These are phyloP conservation scores for Penicillium longicatenatum DNA, from an alignment of 495 filamentous ascomycete species.

Conservation along the genomic window DNA sequence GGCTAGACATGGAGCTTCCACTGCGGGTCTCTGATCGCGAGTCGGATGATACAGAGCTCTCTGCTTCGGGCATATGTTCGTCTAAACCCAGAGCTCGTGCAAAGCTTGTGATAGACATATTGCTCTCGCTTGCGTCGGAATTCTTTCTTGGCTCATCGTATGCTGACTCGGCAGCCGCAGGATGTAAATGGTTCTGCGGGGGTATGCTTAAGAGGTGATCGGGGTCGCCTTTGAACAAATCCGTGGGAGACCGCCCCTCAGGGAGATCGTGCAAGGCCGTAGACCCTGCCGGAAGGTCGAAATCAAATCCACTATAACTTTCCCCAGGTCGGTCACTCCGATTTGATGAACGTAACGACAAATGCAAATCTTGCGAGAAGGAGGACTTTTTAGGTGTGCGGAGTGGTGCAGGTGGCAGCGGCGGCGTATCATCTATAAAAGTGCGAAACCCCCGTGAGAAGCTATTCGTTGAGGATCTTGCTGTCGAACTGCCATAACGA, in stretches of 20 bases:
- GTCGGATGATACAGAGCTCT: conserved; percentile 71
- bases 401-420: conserved; percentile 35
- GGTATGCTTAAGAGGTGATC: conserved; percentile 10
- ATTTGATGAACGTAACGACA: conserved; percentile 26
- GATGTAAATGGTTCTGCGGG: conserved; percentile 21
- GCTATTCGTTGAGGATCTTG: conserved; percentile 45
- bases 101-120: conserved; percentile 42
- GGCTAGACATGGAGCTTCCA: conserved; percentile 71
- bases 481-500: conserved; percentile 39
- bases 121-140: conserved; percentile 38
- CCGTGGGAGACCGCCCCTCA: conserved; percentile 11
- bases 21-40: conserved; percentile 65
- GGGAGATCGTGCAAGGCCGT: conserved; percentile 26
- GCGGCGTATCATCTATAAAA: conserved; percentile 41
- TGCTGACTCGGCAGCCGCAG: conserved; percentile 13
- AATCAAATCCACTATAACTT: conserved; percentile 35
- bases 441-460: conserved; percentile 34
- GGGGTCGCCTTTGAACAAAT: conserved; percentile 6
- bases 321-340: conserved; percentile 24
- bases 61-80: conserved; percentile 45
- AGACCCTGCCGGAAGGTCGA: conserved; percentile 21
- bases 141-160: conserved; percentile 23
- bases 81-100: conserved; percentile 45
- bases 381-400: conserved; percentile 29
- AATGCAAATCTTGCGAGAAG: conserved; percentile 24